Base-by-base conservation (phyloP, 352 stramenopile genomes). In the Globisporangium carolinianum region DNA sequence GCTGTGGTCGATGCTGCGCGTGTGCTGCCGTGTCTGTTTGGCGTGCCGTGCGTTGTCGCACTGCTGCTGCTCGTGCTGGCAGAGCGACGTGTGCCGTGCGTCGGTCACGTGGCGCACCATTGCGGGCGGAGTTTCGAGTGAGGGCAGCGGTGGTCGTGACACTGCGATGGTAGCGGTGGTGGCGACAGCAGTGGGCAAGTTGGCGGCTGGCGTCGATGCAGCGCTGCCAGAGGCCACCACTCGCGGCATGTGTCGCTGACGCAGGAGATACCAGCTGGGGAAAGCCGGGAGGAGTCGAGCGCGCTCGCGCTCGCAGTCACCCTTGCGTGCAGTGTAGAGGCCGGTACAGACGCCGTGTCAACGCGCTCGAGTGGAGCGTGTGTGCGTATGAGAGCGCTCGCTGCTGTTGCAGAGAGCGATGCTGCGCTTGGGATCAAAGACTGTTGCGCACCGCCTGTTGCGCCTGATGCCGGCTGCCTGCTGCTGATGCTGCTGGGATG, bases 211-310 rank as follows among this genome's bases (percentile, higher is more conserved):
- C 36, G 15, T 35, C 36, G 51, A 11, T 52, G 41, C 24, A 42
- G 50, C 50, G 35, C 52, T 11, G 15, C 12, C 15, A n/a, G 12
- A 24, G 39, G 38, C 38, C 39, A 35, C 15, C 3, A 36, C 12
- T 10, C 43, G 43, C n/a, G 45, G 35, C 54, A 59, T 59, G 54
- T 59, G 54, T 53, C 37, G 45, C 45, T 59, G 54, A 59, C 45
- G 53, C 36, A 46, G 24, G 43, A 18, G 14, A n/a, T 12, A 46
- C 36, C 54, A 53, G 46, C 35, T 47, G 45, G n/a, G 45, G 15
- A 24, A 49, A 32, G 45, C 17, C 15, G 15, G 15, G 17, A 32
- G 12, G 17, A 49, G 17, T 14, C 18, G 45, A 5, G 45, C 17
- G n/a, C 45, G 42, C 15, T 17, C 42, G 24, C 24, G 42, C 12